These are phyloP conservation scores for Marchantia paleacea DNA, from an alignment of 225 moss, liverwort and hornwort species.

Conservation along the genomic window DNA sequence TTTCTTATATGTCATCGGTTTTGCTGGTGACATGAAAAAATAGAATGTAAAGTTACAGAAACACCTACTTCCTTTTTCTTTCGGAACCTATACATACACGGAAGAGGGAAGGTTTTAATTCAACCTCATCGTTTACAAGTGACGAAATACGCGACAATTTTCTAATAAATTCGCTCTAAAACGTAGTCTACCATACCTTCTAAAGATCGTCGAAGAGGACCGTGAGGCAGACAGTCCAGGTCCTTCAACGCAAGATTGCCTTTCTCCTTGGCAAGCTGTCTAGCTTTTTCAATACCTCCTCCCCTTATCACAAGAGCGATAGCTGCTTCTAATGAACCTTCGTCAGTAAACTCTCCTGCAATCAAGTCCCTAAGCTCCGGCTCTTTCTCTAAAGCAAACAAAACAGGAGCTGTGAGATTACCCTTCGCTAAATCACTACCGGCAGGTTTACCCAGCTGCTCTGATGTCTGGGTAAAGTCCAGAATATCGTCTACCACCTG, in stretches of 20 bases:
- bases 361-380: constrained; percentile 66
- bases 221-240: constrained; percentile 65
- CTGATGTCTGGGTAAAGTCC: constrained; percentile 90
- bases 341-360: constrained; percentile 67
- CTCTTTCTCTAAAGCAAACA: constrained; percentile 72
- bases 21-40: constrained; percentile 23
- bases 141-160: background rate
- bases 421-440: constrained; percentile 91
- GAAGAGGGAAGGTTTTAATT: background rate
- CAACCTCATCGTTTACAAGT: background rate
- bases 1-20: constrained; percentile 14
- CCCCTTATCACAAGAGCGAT: constrained; percentile 65
- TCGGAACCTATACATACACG: constrained; percentile 22
- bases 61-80: constrained; percentile 11
- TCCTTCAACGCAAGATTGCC: constrained; percentile 61
- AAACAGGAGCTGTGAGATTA: constrained; percentile 86
- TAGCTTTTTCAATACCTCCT: constrained; percentile 78
- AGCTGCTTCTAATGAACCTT: constrained; percentile 66
- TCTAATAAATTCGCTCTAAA: constrained; percentile 62
- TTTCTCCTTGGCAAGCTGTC: constrained; percentile 70
- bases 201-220: constrained; percentile 54
- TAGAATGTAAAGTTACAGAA: constrained; percentile 20
- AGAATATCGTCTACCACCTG: constrained; percentile 96
- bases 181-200: constrained; percentile 93
- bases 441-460: constrained; percentile 91